phyloP scores from a whole-genome alignment of 2,329 filamentous ascomycete genomes.

The Calonectria fujianensis region DNA sequence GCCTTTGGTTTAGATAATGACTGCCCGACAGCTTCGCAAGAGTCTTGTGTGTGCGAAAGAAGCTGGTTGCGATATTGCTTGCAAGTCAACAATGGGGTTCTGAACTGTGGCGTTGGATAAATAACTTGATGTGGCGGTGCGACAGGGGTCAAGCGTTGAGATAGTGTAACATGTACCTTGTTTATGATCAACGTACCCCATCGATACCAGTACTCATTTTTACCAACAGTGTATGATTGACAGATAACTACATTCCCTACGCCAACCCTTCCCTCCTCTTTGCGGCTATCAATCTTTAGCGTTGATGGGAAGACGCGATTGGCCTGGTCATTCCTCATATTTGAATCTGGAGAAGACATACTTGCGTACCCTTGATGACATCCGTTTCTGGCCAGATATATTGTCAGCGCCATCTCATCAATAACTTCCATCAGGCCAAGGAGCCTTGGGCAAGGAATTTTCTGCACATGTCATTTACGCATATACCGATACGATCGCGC shows the following conservation, averaged over 20 bases:
- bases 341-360: neutral
- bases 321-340: too few relatives aligned
- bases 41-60: neutral
- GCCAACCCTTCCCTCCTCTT: neutral
- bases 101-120: constrained; percentile 1
- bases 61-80: neutral
- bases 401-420: constrained; percentile 2
- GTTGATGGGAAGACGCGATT: too few relatives aligned
- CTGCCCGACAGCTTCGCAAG: neutral
- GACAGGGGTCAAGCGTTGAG: neutral
- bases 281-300: neutral
- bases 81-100: constrained; percentile 13
- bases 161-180: constrained; percentile 11
- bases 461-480: constrained; percentile 2
- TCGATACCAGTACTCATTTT: neutral
- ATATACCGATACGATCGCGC: neutral
- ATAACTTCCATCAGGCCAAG: constrained; percentile 34
- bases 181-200: neutral
- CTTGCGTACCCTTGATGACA: neutral
- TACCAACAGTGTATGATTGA: neutral
- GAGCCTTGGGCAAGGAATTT: constrained; percentile 34
- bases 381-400: constrained; percentile 8
- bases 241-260: neutral
- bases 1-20: neutral
- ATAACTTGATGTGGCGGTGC: constrained; percentile 8